phyloP scores from a whole-genome alignment of 108 stramenopile genomes.

The Pinguiococcus pyrenoidosus region DNA sequence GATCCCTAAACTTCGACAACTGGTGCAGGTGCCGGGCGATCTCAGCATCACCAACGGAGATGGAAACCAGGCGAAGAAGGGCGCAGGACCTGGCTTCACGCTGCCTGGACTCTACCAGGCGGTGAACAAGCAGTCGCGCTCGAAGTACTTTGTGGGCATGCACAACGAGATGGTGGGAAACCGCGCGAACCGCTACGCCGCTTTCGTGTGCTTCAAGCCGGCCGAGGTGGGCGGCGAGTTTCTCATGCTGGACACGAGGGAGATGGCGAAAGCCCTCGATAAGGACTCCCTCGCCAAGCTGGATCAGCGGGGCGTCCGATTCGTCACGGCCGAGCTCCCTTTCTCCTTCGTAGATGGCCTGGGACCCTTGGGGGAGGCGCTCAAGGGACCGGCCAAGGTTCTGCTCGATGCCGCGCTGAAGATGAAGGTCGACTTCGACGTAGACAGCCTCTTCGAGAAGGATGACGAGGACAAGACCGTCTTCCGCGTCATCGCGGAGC shows the following conservation, averaged over 20 bases:
- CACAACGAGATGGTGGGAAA: slow-evolving; percentile 83
- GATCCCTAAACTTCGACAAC: too few relatives aligned
- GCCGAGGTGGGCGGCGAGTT: slow-evolving; percentile 76
- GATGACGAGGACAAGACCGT: slow-evolving; percentile 66
- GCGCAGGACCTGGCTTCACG: too few relatives aligned
- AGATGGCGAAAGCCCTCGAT: slow-evolving; percentile 56
- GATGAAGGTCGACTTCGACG: slow-evolving; percentile 70
- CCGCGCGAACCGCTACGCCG: slow-evolving; percentile 66
- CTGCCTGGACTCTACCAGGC: slow-evolving; percentile 73
- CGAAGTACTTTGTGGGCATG: slow-evolving; percentile 83
- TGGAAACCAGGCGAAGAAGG: too few relatives aligned
- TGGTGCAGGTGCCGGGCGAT: too few relatives aligned
- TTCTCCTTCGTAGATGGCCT: slow-evolving; percentile 66
- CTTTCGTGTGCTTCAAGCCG: slow-evolving; percentile 76
- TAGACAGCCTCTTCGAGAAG: slow-evolving; percentile 64
- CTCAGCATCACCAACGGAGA: too few relatives aligned
- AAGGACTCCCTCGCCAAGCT: slow-evolving; percentile 53
- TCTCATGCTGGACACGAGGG: slow-evolving; percentile 48
- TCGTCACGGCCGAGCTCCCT: slow-evolving; percentile 71
- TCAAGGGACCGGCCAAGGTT: slow-evolving; percentile 42
- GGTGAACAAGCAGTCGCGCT: slow-evolving; percentile 72
- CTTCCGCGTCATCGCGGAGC: slow-evolving; percentile 66
- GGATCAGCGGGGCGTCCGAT: slow-evolving; percentile 61
- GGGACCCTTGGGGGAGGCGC: slow-evolving; percentile 33
- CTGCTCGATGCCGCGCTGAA: slow-evolving; percentile 61